Percentiles rank a stretch among this genome's conserved stretches.
Conservation (phyloP, 306 rosid species). For the Echinosophora koreensis region DNA sequence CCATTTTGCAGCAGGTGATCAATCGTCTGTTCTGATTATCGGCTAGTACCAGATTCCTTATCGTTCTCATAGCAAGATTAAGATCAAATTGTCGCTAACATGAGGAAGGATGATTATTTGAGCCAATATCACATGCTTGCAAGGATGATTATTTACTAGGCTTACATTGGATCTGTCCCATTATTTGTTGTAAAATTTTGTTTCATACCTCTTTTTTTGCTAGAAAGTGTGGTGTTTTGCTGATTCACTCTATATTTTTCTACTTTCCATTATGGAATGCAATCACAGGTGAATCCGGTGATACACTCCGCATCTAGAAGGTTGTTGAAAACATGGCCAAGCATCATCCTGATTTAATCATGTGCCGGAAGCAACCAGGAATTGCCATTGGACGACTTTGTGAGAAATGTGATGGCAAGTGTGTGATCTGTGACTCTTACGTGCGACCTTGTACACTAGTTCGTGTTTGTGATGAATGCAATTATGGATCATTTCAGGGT, state of each 20-base stretch:
- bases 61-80: conserved; percentile 15
- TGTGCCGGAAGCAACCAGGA: conserved; percentile 93
- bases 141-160: conserved; percentile 1
- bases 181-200: neutral
- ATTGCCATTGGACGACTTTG: conserved; percentile 85
- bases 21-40: conserved; percentile 11
- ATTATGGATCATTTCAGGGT: conserved; percentile 83
- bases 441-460: conserved; percentile 98
- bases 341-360: conserved; percentile 92
- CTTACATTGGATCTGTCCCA: neutral
- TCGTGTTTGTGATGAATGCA: conserved; percentile 90
- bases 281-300: conserved; percentile 26
- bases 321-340: conserved; percentile 71
- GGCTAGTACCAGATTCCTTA: neutral
- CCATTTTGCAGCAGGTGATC: neutral
- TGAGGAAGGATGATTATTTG: neutral
- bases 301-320: conserved; percentile 39
- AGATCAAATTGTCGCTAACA: conserved; percentile 22
- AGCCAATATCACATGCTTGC: neutral
- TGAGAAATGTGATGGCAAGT: conserved; percentile 91
- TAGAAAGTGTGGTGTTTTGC: neutral
- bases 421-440: conserved; percentile 83
- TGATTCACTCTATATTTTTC: conserved; percentile 5
- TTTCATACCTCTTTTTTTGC: neutral
- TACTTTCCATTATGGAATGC: neutral